These are phyloP conservation scores for Agaricus bisporus DNA, from an alignment of 768 basidiomycete genomes.

Conservation along the genomic window DNA sequence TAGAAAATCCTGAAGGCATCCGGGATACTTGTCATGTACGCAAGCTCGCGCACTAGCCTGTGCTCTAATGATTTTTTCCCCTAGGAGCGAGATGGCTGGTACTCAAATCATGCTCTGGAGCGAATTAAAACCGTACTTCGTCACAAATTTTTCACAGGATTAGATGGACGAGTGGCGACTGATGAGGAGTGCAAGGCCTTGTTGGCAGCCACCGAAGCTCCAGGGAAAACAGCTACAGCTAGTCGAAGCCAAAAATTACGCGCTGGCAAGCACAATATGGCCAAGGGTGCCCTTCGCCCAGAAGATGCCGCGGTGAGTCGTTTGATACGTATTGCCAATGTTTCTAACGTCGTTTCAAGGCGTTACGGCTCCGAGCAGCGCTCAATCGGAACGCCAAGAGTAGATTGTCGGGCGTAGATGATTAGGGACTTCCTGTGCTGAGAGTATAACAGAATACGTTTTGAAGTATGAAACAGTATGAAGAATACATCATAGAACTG, in stretches of 20 bases:
- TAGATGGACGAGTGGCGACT: constrained; percentile 66
- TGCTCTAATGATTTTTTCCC: background rate
- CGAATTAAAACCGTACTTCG: constrained; percentile 80
- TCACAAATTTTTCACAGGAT: constrained; percentile 77
- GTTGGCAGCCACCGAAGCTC: constrained; percentile 37
- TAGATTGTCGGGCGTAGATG: constrained; percentile 2
- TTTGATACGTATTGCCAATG: background rate
- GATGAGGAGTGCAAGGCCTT: constrained; percentile 70
- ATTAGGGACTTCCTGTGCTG: background rate
- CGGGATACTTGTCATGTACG: constrained; percentile 73
- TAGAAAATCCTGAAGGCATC: constrained; percentile 64
- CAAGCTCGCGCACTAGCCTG: constrained; percentile 5
- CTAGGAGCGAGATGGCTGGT: constrained; percentile 89
- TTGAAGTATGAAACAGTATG: too few relatives aligned
- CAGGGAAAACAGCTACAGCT: constrained; percentile 31
- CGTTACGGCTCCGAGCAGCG: constrained; percentile 60
- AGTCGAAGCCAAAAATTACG: constrained; percentile 47
- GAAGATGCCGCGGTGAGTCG: constrained; percentile 75
- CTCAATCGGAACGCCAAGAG: constrained; percentile 48
- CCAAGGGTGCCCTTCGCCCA: constrained; percentile 74
- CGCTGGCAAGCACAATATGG: constrained; percentile 81
- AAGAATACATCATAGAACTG: too few relatives aligned
- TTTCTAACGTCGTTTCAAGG: constrained; percentile 32
- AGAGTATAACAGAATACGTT: background rate
- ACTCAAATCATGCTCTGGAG: constrained; percentile 66